These are phyloP conservation scores for Gossypium lobatum DNA, from an alignment of 441 rosid species.

Conservation along the genomic window DNA sequence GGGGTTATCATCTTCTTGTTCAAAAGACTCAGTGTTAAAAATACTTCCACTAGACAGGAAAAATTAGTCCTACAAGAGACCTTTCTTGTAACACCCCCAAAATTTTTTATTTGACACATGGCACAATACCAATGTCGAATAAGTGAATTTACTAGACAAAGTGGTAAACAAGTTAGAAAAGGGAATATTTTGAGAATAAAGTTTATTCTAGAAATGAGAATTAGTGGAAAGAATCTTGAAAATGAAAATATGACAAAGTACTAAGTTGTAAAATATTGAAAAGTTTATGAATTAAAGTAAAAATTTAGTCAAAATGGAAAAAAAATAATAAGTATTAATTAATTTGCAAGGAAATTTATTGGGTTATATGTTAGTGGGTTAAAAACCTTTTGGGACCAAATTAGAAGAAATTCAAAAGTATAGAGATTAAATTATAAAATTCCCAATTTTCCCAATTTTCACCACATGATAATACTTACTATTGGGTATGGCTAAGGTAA, in stretches of 20 bases:
- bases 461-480: not conserved
- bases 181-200: not conserved
- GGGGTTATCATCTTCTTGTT: not conserved
- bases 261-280: not conserved
- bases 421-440: not conserved
- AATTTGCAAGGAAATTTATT: not conserved
- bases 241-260: not conserved
- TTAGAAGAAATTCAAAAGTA: not conserved
- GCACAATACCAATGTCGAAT: not conserved
- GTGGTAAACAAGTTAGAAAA: not conserved
- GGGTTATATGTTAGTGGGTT: not conserved
- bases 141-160: not conserved
- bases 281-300: not conserved
- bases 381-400: not conserved
- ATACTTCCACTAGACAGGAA: too few relatives aligned
- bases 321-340: too few relatives aligned
- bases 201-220: not conserved
- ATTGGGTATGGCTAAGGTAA: not conserved
- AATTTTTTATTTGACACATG: not conserved
- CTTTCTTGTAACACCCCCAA: not conserved
- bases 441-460: not conserved
- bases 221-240: not conserved
- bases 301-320: not conserved
- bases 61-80: too few relatives aligned
- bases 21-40: too few relatives aligned